Conservation (phyloP, 139 green algal species). For the Micractinium conductrix region DNA sequence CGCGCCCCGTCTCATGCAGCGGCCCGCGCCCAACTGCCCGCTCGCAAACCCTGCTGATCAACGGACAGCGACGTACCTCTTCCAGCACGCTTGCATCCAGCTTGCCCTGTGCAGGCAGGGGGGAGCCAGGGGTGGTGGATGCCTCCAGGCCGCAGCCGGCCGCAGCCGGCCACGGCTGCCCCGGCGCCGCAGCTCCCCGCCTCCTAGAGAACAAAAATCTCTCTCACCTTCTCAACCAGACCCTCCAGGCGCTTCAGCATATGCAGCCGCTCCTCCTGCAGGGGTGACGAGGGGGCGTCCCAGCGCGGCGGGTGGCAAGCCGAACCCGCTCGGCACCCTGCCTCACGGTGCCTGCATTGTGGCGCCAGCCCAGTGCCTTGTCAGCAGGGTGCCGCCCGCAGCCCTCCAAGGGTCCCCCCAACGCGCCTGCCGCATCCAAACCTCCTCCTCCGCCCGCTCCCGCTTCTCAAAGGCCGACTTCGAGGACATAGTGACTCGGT, state of each 20-base stretch:
- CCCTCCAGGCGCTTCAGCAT: slow-evolving; percentile 32
- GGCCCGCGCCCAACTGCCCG: too few relatives aligned
- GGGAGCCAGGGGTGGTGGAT: not conserved
- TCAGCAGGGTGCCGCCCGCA: too few relatives aligned
- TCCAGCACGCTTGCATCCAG: slow-evolving; percentile 20
- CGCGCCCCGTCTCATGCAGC: too few relatives aligned
- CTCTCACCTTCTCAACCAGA: slow-evolving; percentile 32
- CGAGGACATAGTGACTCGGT: too few relatives aligned
- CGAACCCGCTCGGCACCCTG: too few relatives aligned
- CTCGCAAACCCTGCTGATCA: too few relatives aligned
- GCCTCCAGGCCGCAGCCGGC: not conserved
- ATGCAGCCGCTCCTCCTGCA: slow-evolving; percentile 35
- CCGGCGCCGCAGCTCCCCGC: not conserved
- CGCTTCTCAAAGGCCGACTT: slow-evolving; percentile 29
- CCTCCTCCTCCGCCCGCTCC: slow-evolving; percentile 20
- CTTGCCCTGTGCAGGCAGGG: slow-evolving; percentile 27
- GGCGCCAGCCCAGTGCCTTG: not conserved
- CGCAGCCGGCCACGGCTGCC: too few relatives aligned
- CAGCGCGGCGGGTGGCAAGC: too few relatives aligned
- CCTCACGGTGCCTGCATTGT: too few relatives aligned
- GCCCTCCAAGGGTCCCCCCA: too few relatives aligned
- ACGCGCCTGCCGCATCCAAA: not conserved
- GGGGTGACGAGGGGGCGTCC: not conserved
- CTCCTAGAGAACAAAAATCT: too few relatives aligned
- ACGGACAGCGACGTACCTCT: too few relatives aligned